Conservation (phyloP, 768 basidiomycete genomes). For the Amanita jacksonii region DNA sequence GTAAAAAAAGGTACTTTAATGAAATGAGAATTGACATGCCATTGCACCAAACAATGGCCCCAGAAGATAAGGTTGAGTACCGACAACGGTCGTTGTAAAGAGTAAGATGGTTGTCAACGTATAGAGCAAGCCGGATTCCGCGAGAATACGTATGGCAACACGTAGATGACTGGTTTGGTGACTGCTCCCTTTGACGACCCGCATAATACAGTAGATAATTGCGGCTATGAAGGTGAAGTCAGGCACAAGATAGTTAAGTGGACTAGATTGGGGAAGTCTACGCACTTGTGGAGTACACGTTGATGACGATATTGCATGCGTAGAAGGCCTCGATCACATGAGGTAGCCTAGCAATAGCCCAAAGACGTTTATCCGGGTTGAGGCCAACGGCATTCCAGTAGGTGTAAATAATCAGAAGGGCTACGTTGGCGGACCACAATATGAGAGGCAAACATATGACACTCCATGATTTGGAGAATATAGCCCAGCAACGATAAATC, state of each 20-base stretch:
- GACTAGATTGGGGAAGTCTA: too few species aligned
- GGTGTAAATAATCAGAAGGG: background rate
- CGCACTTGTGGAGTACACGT: constrained; percentile 1
- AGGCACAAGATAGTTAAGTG: background rate
- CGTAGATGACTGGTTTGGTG: background rate
- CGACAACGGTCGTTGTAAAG: background rate
- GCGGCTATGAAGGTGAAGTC: background rate
- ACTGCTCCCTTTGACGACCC: background rate
- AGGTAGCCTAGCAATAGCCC: background rate
- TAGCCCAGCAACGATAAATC: background rate
- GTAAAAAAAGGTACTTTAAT: too few species aligned
- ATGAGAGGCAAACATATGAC: background rate
- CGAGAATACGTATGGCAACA: background rate
- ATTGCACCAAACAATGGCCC: background rate
- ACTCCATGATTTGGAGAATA: background rate
- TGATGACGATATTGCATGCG: background rate
- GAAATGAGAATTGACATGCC: background rate
- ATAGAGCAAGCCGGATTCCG: background rate
- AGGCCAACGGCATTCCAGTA: background rate
- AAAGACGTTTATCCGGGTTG: background rate
- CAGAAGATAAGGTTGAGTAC: background rate
- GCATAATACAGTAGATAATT: background rate
- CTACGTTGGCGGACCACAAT: background rate
- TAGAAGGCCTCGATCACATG: background rate
- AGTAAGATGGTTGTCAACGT: background rate